These are phyloP conservation scores for Penicillium brasilianum DNA, from an alignment of 2,329 filamentous ascomycete genomes.

Conservation along the genomic window DNA sequence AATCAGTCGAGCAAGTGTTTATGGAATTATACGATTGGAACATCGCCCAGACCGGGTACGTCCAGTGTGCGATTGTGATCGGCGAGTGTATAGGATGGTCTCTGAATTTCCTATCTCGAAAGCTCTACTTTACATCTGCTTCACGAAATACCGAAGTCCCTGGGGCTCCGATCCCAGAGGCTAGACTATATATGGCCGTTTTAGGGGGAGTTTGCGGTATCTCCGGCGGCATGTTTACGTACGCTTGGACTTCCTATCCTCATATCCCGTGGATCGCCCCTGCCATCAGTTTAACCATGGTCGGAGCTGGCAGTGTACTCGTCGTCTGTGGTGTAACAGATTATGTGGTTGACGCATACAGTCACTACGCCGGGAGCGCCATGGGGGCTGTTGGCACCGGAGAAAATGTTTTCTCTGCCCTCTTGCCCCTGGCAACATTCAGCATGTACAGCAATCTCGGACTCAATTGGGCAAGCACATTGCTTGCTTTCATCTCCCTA, in stretches of 20 bases:
- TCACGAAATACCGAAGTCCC: not conserved
- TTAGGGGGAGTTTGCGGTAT: not conserved
- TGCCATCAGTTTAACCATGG: not conserved
- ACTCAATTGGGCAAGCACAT: not conserved
- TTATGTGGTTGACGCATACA: not conserved
- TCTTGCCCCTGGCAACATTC: not conserved
- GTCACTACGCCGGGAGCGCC: not conserved
- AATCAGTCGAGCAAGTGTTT: not conserved
- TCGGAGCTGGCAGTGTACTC: not conserved
- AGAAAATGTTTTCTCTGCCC: not conserved
- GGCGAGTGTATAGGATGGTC: not conserved
- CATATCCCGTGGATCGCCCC: not conserved
- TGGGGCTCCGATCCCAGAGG: not conserved
- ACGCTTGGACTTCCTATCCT: not conserved
- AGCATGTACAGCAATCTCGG: not conserved
- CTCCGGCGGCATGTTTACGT: not conserved
- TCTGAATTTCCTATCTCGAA: not conserved
- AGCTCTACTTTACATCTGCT: not conserved
- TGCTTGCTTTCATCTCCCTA: not conserved
- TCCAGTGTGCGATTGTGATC: not conserved
- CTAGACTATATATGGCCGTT: not conserved
- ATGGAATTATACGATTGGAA: not conserved
- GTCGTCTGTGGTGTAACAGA: not conserved
- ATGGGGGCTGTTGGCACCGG: not conserved
- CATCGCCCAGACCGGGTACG: not conserved